Evolutionary conservation across 257 asterid species (phyloP).

Genomic region (Primulina eburnea): DNA sequence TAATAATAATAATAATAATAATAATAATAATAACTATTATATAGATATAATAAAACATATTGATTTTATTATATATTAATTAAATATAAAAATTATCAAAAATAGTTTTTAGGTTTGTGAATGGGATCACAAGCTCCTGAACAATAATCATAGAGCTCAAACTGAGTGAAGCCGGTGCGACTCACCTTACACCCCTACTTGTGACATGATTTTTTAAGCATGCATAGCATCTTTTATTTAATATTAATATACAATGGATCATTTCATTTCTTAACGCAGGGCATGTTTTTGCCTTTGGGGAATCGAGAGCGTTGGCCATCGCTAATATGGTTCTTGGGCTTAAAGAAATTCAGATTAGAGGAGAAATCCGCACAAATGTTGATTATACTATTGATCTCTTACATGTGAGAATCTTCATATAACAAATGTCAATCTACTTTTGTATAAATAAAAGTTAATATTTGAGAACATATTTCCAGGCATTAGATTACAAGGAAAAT

Average conservation of each 20-base stretch:
- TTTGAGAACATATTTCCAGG: slow-evolving; percentile 47
- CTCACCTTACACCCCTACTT: background rate
- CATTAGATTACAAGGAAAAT: slow-evolving; percentile 88
- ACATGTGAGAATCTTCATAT: slow-evolving; percentile 57
- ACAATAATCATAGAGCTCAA: background rate
- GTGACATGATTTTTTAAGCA: slow-evolving; percentile 10
- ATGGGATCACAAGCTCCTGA: background rate
- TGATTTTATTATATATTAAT: too few relatives aligned
- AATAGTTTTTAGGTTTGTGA: background rate
- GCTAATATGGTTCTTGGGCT: slow-evolving; percentile 99
- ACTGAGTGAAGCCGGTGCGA: too few relatives aligned
- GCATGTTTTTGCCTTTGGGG: slow-evolving; percentile 97
- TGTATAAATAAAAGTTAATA: slow-evolving; percentile 9
- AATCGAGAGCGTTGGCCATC: slow-evolving; percentile 93
- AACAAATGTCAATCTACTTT: slow-evolving; percentile 10
- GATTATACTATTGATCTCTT: slow-evolving; percentile 98
- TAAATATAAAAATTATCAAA: too few relatives aligned
- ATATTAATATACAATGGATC: slow-evolving; percentile 17
- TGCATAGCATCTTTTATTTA: background rate
- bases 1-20: too few relatives aligned
- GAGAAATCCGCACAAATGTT: slow-evolving; percentile 97
- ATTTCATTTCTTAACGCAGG: slow-evolving; percentile 51
- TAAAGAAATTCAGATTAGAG: slow-evolving; percentile 97
- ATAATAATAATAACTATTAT: too few relatives aligned
- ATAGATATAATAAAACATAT: too few relatives aligned